Evolutionary conservation across 1,284 basidiomycete species (phyloP).

Genomic region (Melampsora medusae): DNA sequence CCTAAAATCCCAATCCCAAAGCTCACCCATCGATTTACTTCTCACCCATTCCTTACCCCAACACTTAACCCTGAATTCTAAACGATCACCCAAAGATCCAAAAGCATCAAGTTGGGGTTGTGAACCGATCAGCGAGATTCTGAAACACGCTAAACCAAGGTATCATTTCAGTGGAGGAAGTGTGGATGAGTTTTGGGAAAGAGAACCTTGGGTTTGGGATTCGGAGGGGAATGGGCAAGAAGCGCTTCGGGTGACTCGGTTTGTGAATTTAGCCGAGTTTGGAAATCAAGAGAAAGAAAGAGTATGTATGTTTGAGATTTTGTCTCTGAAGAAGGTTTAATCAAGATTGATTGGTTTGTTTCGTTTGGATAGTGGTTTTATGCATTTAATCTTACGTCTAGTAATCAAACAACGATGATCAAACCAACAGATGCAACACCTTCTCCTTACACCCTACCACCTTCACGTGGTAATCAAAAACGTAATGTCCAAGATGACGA

Average conservation of each 20-base stretch:
- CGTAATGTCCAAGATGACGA: constrained; percentile 16
- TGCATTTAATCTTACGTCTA: constrained; percentile 67
- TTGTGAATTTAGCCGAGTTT: constrained; percentile 36
- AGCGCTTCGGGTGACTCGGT: constrained; percentile 18
- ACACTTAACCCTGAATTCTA: constrained; percentile 24
- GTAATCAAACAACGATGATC: constrained; percentile 53
- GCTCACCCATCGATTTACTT: constrained; percentile 34
- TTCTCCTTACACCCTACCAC: constrained; percentile 62
- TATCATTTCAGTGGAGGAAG: constrained; percentile 37
- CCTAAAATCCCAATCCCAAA: not conserved
- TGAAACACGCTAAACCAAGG: constrained; percentile 15
- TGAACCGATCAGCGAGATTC: constrained; percentile 30
- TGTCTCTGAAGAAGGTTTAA: no score
- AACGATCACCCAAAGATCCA: constrained; percentile 27
- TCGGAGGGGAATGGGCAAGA: not conserved
- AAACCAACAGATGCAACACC: constrained; percentile 67
- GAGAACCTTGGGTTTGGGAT: constrained; percentile 45
- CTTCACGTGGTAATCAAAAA: constrained; percentile 19
- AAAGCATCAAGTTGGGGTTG: constrained; percentile 36
- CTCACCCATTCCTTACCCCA: constrained; percentile 41
- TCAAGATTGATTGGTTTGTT: not conserved
- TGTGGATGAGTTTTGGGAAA: constrained; percentile 40
- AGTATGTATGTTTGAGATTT: no score
- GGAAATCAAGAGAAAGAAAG: constrained; percentile 69
- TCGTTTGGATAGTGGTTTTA: constrained; percentile 66